phyloP scores from a whole-genome alignment of 768 basidiomycete species.

The Pisolithus microcarpus region DNA sequence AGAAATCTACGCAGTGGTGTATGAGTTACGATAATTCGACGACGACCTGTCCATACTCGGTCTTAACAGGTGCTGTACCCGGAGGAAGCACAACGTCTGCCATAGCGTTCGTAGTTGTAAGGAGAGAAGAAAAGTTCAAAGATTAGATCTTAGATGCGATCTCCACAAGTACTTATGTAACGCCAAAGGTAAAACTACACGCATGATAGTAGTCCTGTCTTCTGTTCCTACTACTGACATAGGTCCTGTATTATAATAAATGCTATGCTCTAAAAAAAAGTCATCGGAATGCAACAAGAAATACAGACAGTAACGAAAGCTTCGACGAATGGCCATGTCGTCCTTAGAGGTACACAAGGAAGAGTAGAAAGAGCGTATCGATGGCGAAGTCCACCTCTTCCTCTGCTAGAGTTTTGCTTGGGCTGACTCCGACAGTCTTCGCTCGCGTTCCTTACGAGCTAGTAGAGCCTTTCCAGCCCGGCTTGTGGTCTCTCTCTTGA shows the following conservation, averaged over 20 bases:
- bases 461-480: conserved; percentile 68
- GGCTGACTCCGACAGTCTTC: conserved; percentile 12
- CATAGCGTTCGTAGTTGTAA: background rate
- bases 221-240: too few species aligned
- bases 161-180: background rate
- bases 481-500: conserved; percentile 66
- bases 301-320: background rate
- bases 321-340: too few species aligned
- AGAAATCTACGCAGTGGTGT: conserved; percentile 31
- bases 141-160: background rate
- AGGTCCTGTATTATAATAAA: too few species aligned
- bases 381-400: background rate
- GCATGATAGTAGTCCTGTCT: too few species aligned
- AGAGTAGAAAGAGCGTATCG: too few species aligned
- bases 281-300: background rate
- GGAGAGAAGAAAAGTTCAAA: background rate
- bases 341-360: too few species aligned
- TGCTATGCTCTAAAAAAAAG: background rate
- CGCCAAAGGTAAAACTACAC: too few species aligned
- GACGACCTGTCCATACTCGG: conserved; percentile 35
- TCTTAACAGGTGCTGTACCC: conserved; percentile 49
- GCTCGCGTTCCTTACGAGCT: conserved; percentile 40
- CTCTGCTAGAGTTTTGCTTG: conserved; percentile 7
- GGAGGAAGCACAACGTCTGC: conserved; percentile 15
- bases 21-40: background rate